Evolutionary conservation across 1,284 basidiomycete genomes (phyloP).

Genomic region (Somion occarium): DNA sequence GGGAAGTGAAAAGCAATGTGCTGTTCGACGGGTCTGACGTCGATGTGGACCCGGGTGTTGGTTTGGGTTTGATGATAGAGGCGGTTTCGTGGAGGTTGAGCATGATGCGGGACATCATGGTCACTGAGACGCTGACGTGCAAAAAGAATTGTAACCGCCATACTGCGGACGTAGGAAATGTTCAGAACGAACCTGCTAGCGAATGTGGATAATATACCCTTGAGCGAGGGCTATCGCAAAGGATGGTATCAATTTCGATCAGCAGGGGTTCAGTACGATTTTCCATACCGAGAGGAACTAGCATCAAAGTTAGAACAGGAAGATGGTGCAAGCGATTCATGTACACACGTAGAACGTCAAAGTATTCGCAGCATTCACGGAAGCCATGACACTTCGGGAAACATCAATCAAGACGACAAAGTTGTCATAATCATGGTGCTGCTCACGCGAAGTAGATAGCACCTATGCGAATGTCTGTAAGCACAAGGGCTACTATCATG

Average conservation of each 20-base stretch:
- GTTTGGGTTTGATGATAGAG: neutral
- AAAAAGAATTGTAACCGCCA: neutral
- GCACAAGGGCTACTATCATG: neutral
- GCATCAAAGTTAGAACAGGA: neutral
- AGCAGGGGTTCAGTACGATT: too few species aligned
- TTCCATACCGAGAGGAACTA: neutral
- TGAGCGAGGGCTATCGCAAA: conserved; percentile 7
- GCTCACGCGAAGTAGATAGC: conserved; percentile 16
- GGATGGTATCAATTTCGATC: neutral
- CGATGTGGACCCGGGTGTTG: neutral
- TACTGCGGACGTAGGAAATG: neutral
- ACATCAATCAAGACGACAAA: neutral
- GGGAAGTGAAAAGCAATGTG: conserved; percentile 24
- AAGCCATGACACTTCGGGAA: conserved; percentile 13
- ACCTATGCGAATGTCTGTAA: too few species aligned
- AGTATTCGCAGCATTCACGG: conserved; percentile 12
- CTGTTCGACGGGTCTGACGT: conserved; percentile 15
- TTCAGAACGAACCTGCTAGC: conserved; percentile 7
- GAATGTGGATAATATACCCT: conserved; percentile 11
- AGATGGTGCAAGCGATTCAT: neutral
- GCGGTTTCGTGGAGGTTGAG: conserved; percentile 11
- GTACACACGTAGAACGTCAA: conserved; percentile 15
- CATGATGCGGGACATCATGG: conserved; percentile 14
- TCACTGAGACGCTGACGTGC: conserved; percentile 11
- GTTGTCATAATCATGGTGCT: neutral